These are phyloP conservation scores for Ceratobasidium sp. DNA, from an alignment of 1,284 basidiomycete genomes.

Conservation along the genomic window DNA sequence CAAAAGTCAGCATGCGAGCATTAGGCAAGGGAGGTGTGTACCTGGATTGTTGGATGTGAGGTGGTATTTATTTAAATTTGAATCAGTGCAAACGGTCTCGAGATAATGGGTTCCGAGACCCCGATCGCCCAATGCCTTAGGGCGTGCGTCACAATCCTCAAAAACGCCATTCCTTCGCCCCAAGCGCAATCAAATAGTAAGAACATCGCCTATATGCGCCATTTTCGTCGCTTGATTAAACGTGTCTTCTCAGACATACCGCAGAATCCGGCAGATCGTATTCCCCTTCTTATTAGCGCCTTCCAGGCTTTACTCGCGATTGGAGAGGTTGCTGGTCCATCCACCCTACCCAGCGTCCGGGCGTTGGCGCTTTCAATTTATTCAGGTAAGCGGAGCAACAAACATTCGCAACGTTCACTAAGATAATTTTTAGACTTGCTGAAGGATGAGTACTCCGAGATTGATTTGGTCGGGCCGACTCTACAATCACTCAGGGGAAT, in stretches of 20 bases:
- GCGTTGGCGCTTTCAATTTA: conserved; percentile 83
- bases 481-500: conserved; percentile 78
- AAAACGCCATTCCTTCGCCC: conserved; percentile 63
- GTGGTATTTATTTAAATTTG: not conserved
- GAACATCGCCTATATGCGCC: conserved; percentile 37
- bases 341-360: conserved; percentile 72
- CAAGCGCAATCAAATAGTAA: conserved; percentile 52
- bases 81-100: not conserved
- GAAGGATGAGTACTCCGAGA: conserved; percentile 78
- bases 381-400: conserved; percentile 59
- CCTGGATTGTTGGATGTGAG: no score
- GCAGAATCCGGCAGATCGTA: conserved; percentile 55
- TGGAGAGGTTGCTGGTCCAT: conserved; percentile 63
- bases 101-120: conserved; percentile 42
- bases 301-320: conserved; percentile 72
- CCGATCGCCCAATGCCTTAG: conserved; percentile 75
- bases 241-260: conserved; percentile 3
- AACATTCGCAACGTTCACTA: not conserved
- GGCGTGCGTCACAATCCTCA: conserved; percentile 79
- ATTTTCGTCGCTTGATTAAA: conserved; percentile 39
- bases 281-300: conserved; percentile 68
- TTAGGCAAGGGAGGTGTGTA: conserved; percentile 4
- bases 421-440: conserved; percentile 66
- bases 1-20: conserved; percentile 56
- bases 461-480: conserved; percentile 79